Conservation (phyloP, 2,329 filamentous ascomycete genomes). For the Coniochaeta hoffmannii region DNA sequence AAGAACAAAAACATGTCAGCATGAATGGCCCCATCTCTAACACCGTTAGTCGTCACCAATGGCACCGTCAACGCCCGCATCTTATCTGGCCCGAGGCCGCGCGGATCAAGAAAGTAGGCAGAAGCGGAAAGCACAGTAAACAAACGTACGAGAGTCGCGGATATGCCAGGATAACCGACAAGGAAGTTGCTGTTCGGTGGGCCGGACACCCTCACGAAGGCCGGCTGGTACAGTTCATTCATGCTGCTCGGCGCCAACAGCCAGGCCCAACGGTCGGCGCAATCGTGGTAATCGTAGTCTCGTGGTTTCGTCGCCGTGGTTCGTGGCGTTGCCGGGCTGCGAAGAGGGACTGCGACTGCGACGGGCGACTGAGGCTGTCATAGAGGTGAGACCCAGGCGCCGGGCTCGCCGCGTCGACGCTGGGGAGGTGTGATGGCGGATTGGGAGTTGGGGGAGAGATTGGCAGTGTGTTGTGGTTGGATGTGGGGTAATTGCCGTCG, state of each 20-base stretch:
- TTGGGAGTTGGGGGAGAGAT: conserved; percentile 9
- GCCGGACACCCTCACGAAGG: conserved; percentile 85
- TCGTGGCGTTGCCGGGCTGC: not conserved
- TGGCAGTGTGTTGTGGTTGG: conserved; percentile 1
- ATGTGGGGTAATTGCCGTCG: not conserved
- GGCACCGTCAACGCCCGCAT: not conserved
- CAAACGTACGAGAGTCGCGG: conserved; percentile 80
- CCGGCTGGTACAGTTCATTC: conserved; percentile 17
- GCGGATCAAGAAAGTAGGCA: not conserved
- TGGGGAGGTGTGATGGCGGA: conserved; percentile 6
- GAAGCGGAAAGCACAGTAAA: conserved; percentile 5
- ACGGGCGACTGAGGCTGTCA: conserved; percentile 10
- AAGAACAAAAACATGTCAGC: conserved; percentile 7
- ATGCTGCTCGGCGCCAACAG: conserved; percentile 10
- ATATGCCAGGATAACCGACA: conserved; percentile 96
- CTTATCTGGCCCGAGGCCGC: not conserved
- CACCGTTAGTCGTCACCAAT: not conserved
- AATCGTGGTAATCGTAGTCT: not conserved
- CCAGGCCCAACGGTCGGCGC: not conserved
- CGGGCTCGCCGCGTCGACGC: conserved; percentile 16
- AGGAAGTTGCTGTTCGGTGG: conserved; percentile 95
- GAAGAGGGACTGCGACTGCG: not conserved
- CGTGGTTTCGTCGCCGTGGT: not conserved
- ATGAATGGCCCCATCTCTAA: conserved; percentile 1
- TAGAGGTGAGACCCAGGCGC: conserved; percentile 14